A percentile compares a stretch with the other conserved stretches of the same genome.
Evolutionary conservation across 176 grass and related monocot genomes (phyloP).

Genomic region (Otatea glauca): DNA sequence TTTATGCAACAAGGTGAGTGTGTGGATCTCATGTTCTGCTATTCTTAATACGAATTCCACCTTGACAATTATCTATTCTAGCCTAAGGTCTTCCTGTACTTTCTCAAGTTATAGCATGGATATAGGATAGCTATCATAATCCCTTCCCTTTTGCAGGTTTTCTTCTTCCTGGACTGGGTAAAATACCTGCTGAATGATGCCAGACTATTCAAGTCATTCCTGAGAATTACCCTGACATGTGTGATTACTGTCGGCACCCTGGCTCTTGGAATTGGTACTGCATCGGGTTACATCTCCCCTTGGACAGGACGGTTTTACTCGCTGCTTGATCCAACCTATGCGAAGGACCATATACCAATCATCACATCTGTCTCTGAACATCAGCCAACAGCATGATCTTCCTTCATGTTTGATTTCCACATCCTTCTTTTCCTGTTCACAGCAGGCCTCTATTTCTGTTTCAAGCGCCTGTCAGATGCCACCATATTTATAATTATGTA

Average conservation of each 20-base stretch:
- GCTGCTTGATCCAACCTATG: constrained; percentile 97
- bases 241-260: constrained; percentile 73
- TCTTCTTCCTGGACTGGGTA: constrained; percentile 86
- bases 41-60: not conserved
- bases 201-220: constrained; percentile 83
- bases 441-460: constrained; percentile 97
- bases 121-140: constrained; percentile 36
- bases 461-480: constrained; percentile 90
- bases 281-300: constrained; percentile 96
- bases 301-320: constrained; percentile 99
- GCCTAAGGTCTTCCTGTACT: constrained; percentile 14
- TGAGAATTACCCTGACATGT: constrained; percentile 86
- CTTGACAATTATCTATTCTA: constrained; percentile 9
- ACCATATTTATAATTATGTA: constrained; percentile 98
- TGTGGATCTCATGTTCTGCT: not conserved
- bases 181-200: constrained; percentile 92
- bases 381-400: constrained; percentile 99
- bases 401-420: constrained; percentile 99
- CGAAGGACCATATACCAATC: constrained; percentile 98
- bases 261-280: constrained; percentile 91
- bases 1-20: not conserved
- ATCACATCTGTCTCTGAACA: constrained; percentile 99
- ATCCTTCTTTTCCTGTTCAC: constrained; percentile 98
- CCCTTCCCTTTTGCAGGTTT: constrained; percentile 68
- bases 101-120: constrained; percentile 18